Evolutionary conservation across 192 early-diverging fungal species (phyloP), one percentile per base, ranked within the genome.

Genomic region (Physocladia obscura): DNA sequence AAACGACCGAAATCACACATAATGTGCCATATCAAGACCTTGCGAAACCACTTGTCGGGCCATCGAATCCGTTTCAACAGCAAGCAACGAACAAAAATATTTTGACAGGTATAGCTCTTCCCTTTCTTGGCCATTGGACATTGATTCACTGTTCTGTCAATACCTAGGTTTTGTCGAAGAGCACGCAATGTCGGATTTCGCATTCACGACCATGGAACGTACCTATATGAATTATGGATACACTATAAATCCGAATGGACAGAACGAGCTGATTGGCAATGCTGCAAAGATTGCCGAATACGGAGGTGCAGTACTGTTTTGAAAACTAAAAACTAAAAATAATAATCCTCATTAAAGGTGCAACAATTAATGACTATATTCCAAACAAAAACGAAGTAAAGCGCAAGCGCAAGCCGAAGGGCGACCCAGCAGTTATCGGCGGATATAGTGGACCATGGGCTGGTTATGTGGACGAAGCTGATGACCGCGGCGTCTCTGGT

Each of bases 391-490:
- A 74, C 52, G 67, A 51, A 6, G 69, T 74, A 51, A 82, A 91
- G 69, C 74, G 87, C 64, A 82, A 89, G 69, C 87, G 94, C 62
- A 88, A 91, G 70, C 74, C 79, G 8, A 90, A 87, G 57, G 95
- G 94, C 37, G 90, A 96, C 49, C 71, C 92, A 2, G 75, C 76
- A 2, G 80, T 89, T 50, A 58, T 93, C 4, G 90, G 91, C 26
- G 93, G 91, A 5, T 98, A 93, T 67, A 81, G 84, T 61, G 97
- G 97, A 1, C 97, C 95, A 2, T 98, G 95, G 97, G 93, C 94
- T 0, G 91, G 94, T 1, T 99, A 90, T 74, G 90, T 92, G 55
- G 90, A 87, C 39, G 95, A 98, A 61, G 79, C 84, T 5, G 83
- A 83, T n/a, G 65, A 67, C 50, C 61, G 52, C 54, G 76, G 37